Evolutionary conservation across 768 basidiomycete species (phyloP), one percentile per base, ranked within the genome.

Genomic region (Lactarius indigo): DNA sequence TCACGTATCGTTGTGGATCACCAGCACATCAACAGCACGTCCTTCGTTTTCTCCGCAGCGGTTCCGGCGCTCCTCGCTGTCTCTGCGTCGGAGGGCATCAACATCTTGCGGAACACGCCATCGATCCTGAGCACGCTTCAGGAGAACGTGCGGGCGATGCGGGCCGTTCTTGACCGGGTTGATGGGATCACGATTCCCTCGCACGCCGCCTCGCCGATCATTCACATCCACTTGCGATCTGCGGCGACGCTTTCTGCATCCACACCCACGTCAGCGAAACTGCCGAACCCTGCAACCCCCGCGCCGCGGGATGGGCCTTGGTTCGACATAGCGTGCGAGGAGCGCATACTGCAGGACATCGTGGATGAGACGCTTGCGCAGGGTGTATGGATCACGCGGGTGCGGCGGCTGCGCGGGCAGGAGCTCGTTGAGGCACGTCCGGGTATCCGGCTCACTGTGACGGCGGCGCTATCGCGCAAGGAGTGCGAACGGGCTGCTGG

Each of bases 21-120:
- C 74, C 96, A 97, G 86, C 94, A 94, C 56, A 97, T 96, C 84
- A 98, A 98, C 75, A 94, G 92, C 18, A 88, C 94, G 3, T 87
- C 94, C 0, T 96, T 94, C 75, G 94, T 99, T 66, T 99, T 94
- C 81, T 97, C 96, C 1, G 97, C 97, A 20, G 88, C 96, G 2
- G 87, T 96, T 80, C 97, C 97, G 0, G 86, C 93, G 3, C 83
- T 96, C 54, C 87, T 98, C 44, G 88, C 93, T 23, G 94, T 94
- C 69, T 87, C 89, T 70, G 92, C 88, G 2, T 95, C 93, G 0
- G 89, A 94, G 72, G 93, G 88, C 7, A 91, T 98, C 76, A 85
- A 87, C 72, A 85, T 91, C 70, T 81, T 98, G 60, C 85, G 84
- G 55, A 85, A 83, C 65, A 87, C 87, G 1, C 94, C 94, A 0